A percentile compares a stretch with the other conserved stretches of the same genome.
Conservation (phyloP, 176 grass and related monocot genomes). For the Triticum turgidum region DNA sequence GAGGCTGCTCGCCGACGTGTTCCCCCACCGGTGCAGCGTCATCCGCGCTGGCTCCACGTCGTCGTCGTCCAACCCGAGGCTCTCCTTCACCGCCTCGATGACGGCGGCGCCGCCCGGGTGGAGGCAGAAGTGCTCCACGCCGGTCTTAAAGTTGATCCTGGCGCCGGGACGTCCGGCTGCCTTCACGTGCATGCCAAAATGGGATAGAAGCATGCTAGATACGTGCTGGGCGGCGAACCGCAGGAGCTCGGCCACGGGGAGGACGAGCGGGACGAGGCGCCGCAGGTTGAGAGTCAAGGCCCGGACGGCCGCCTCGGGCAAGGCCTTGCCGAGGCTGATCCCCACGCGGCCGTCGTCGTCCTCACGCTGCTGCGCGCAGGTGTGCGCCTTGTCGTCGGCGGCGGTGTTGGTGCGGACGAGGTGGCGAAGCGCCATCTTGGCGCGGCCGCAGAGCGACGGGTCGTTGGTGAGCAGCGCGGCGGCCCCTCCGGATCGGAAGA, state of each 20-base stretch:
- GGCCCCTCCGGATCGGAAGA: neutral
- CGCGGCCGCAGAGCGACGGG: neutral
- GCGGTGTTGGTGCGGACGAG: neutral
- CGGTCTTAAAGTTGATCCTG: conserved; percentile 41
- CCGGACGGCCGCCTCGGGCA: neutral
- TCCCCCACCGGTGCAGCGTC: conserved; percentile 75
- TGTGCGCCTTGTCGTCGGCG: neutral
- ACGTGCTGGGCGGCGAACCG: neutral
- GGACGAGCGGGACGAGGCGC: neutral
- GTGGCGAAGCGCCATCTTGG: neutral
- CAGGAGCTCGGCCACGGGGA: neutral
- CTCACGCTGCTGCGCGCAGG: neutral
- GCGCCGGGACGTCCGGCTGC: neutral
- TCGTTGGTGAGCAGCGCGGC: neutral
- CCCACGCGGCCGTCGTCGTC: neutral
- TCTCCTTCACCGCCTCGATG: conserved; percentile 52
- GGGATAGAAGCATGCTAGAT: neutral
- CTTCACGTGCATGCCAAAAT: neutral
- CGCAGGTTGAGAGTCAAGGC: neutral
- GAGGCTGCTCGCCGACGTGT: conserved; percentile 64
- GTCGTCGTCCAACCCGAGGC: conserved; percentile 40
- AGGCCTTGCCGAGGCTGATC: neutral
- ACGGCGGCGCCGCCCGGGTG: conserved; percentile 66
- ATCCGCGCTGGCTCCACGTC: conserved; percentile 65
- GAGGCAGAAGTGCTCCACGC: conserved; percentile 69